Conservation (phyloP, 805 yeast genomes). For the Candida silvicultrix region DNA sequence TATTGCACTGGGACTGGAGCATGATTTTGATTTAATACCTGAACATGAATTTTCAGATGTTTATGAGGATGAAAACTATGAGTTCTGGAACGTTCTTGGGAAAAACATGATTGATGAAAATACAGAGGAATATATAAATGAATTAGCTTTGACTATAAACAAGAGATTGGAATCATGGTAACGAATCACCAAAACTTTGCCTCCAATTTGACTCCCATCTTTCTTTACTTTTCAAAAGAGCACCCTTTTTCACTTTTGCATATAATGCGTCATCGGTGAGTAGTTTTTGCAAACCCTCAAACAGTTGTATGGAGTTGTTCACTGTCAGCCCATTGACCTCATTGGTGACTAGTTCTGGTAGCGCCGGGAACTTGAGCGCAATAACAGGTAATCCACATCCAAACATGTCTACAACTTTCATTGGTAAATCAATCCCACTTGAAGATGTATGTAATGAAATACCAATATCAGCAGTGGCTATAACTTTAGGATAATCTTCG, state of each 20-base stretch:
- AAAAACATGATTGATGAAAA: conserved; percentile 27
- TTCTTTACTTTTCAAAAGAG: conserved; percentile 55
- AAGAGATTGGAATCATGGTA: conserved; percentile 8
- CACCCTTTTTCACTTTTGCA: conserved; percentile 53
- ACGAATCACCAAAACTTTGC: conserved; percentile 14
- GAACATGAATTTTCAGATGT: conserved; percentile 40
- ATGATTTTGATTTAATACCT: conserved; percentile 42
- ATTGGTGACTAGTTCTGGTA: conserved; percentile 68
- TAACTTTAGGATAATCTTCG: conserved; percentile 71
- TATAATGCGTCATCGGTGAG: conserved; percentile 29
- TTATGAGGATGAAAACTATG: conserved; percentile 38
- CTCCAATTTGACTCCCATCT: conserved; percentile 83
- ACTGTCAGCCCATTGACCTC: conserved; percentile 65
- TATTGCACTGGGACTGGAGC: conserved; percentile 11
- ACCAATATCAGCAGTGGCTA: conserved; percentile 80
- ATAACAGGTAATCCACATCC: conserved; percentile 94
- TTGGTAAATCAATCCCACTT: conserved; percentile 91
- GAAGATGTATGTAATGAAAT: conserved; percentile 87
- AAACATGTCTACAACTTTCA: conserved; percentile 94
- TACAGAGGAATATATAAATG: conserved; percentile 24
- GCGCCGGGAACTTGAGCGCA: conserved; percentile 69
- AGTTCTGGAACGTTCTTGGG: conserved; percentile 40
- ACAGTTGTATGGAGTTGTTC: conserved; percentile 35
- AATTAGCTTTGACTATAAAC: conserved; percentile 2
- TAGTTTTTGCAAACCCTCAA: conserved; percentile 31